Percentiles rank a stretch among this genome's conserved stretches.
Evolutionary conservation across 1,139 yeast genomes (phyloP).

Genomic region (Protomyces lactucae-debilis): DNA sequence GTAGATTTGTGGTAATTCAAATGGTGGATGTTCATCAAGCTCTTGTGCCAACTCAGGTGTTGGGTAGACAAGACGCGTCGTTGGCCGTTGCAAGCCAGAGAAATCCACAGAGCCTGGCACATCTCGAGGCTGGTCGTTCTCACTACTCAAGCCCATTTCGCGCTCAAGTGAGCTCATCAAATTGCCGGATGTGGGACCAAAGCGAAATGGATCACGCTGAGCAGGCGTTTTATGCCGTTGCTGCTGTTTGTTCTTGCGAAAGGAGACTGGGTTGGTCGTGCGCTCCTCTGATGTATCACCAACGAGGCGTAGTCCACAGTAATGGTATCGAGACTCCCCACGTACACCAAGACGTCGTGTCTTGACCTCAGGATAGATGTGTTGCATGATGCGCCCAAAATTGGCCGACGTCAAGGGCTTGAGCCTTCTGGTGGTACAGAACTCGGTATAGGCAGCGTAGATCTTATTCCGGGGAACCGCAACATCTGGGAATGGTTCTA

Average conservation of each 20-base stretch:
- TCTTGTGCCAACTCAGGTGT: conserved; percentile 30
- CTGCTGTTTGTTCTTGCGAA: conserved; percentile 11
- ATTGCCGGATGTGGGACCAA: conserved; percentile 3
- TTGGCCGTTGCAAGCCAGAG: conserved; percentile 15
- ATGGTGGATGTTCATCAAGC: conserved; percentile 28
- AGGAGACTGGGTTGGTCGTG: conserved; percentile 22
- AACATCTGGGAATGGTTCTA: conserved; percentile 44
- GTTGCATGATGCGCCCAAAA: conserved; percentile 74
- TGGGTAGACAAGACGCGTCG: conserved; percentile 14
- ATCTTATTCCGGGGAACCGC: conserved; percentile 81
- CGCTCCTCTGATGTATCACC: conserved; percentile 44
- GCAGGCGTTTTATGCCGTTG: conserved; percentile 2
- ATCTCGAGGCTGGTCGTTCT: conserved; percentile 2
- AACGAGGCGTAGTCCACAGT: conserved; percentile 70
- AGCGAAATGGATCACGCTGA: conserved; percentile 5
- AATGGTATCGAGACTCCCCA: conserved; percentile 86
- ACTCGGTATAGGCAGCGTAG: conserved; percentile 70
- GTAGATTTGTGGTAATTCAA: conserved; percentile 31
- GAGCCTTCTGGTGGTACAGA: conserved; percentile 62
- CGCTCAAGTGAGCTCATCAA: conserved; percentile 10
- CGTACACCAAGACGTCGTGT: conserved; percentile 83
- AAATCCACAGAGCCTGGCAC: conserved; percentile 15
- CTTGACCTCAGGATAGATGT: conserved; percentile 66
- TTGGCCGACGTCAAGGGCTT: conserved; percentile 81
- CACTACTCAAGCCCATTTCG: not conserved